Evolutionary conservation across 2,329 filamentous ascomycete genomes (phyloP).

Genomic region (Aspergillus uvarum): DNA sequence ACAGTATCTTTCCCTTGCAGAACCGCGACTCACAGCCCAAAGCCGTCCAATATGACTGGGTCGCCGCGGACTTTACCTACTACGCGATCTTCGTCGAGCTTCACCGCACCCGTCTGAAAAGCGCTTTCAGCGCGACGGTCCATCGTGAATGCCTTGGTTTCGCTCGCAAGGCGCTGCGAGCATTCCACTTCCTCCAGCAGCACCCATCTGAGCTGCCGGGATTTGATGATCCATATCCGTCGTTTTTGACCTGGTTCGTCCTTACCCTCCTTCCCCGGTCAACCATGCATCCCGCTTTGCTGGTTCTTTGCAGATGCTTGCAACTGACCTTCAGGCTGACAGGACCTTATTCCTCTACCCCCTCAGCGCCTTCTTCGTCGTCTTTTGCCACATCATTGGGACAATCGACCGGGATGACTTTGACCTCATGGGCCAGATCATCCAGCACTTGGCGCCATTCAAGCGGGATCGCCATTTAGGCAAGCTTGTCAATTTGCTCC

Average conservation of each 20-base stretch:
- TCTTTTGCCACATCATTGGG: slow-evolving; percentile 14
- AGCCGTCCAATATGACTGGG: no score
- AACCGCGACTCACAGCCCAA: no score
- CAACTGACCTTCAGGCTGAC: no score
- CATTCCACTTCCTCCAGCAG: slow-evolving; percentile 17
- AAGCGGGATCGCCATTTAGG: slow-evolving; percentile 2
- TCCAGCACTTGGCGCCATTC: background rate
- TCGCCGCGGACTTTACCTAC: slow-evolving; percentile 25
- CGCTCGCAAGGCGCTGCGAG: slow-evolving; percentile 14
- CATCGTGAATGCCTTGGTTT: slow-evolving; percentile 26
- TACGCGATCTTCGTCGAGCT: slow-evolving; percentile 29
- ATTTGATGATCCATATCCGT: slow-evolving; percentile 17
- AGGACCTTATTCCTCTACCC: slow-evolving; percentile 14
- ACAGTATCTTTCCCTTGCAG: no score
- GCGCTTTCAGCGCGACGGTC: slow-evolving; percentile 18
- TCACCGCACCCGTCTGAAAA: slow-evolving; percentile 24
- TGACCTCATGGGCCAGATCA: slow-evolving; percentile 4
- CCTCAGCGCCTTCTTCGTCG: slow-evolving; percentile 12
- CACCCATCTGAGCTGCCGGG: slow-evolving; percentile 6
- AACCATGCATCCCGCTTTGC: no score
- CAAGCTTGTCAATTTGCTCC: slow-evolving; percentile 1
- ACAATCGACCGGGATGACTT: slow-evolving; percentile 5
- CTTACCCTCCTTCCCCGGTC: no score
- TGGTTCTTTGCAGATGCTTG: no score
- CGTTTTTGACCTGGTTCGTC: slow-evolving; percentile 22